Evolutionary conservation across 2,329 filamentous ascomycete species (phyloP), one percentile per base, ranked within the genome.

Genomic region (Pseudogymnoascus sp.): DNA sequence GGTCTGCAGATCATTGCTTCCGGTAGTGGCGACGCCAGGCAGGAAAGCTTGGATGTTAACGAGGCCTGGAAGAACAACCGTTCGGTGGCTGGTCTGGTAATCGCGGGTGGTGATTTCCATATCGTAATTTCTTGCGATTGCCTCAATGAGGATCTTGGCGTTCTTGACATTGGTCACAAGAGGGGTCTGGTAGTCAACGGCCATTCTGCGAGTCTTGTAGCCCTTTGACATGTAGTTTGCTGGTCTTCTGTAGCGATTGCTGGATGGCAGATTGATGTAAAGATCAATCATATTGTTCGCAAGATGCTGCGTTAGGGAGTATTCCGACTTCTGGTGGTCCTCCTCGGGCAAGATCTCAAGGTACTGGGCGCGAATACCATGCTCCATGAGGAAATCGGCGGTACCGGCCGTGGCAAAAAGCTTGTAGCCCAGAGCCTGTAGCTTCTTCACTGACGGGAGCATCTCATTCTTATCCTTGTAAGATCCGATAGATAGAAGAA

Each of bases 151-250:
- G 65, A 99, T 91, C 83, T 97, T 99, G 65, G 95, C 95, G 74
- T 97, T 97, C 84, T 99, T 99, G 76, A 99, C 95, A 72, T 99
- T 99, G 63, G 95, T 99, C 17, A 99, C 93, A 65, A 99, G 81
- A 64, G 95, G 95, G 62, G 95, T 96, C 79, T 97, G 93, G 79
- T 97, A 91, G 56, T 75, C 95, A 44, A 99, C 95, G 37, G 95
- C 95, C 93, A 99, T 97, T 76, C 95, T 88, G 75, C 95, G 87
- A 63, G 95, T 97, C 73, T 90, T 89, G 79, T 99, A 99, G 65
- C 95, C 95, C 79, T 95, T 95, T 77, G 90, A 96, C 88, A 99
- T 96, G 79, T 97, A 99, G 81, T 92, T 99, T 71, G 95, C 95
- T 33, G 95, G 95, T 69, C 95, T 88, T 70, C 95, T 87, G 83